Base-by-base conservation (phyloP, 371 early-diverging fungal genomes). In the Entomophthora muscae region DNA sequence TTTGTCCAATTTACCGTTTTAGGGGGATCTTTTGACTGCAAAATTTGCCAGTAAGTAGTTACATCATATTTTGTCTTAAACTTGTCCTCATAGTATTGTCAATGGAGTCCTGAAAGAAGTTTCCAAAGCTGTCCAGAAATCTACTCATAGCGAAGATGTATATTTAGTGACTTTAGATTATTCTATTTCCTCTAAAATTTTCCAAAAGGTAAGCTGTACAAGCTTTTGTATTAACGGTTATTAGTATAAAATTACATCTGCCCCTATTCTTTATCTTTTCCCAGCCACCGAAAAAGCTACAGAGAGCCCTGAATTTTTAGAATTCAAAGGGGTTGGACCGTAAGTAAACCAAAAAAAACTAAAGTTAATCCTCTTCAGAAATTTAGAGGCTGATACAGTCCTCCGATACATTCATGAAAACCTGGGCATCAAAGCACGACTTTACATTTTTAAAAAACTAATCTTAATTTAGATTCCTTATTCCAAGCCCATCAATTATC, bases 1-100 rank as follows among this genome's bases (percentile, higher is more conserved):
- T 79, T 85, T 22, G 80, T 86, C 2, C 70, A 86, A 26, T 73
- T 91, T 57, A 91, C 91, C 22, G 87, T 89, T 12, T 66, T 82
- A 33, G 72, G 74, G 21, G 73, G 78, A 24, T 75, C 82, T 54
- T 78, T 83, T 66, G 71, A 77, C 52, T 91, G 91, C 69, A 66
- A 66, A n/a, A 83, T 85, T 28, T 91, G 91, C 78, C 72, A 73
- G 91, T 87, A 80, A 30, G n/a, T 1, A 3, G 0, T 0, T 1
- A 27, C 51, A 32, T 56, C 28, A 32, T 64, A n/a, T 29, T 42
- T 51, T 53, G 22, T 26, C 13, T 17, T 21, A 32, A 24, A 59
- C 53, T 53, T 27, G 5, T 54, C 24, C 22, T 51, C 32, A 2
- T 31, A 31, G 57, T 29, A 52, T 32, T 23, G 29, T 64, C 10